Evolutionary conservation across 2,329 filamentous ascomycete species (phyloP).

Genomic region (Trichophyton equinum): DNA sequence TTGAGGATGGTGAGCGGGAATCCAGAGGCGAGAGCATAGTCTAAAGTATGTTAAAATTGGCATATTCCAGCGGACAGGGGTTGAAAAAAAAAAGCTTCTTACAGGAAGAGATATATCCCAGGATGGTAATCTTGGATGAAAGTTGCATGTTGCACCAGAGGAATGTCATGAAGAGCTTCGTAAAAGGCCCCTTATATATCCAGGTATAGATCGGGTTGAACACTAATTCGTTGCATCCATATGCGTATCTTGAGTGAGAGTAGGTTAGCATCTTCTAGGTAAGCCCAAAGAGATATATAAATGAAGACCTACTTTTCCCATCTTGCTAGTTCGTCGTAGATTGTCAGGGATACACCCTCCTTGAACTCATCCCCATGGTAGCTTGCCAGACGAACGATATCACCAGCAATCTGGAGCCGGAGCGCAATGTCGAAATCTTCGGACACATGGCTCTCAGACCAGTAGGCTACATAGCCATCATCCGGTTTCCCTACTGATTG

Average conservation of each 20-base stretch:
- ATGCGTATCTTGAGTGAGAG: constrained; percentile 38
- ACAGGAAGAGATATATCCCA: constrained; percentile 57
- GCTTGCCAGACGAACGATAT: constrained; percentile 54
- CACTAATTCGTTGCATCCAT: constrained; percentile 69
- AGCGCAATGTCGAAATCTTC: constrained; percentile 69
- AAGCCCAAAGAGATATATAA: neutral
- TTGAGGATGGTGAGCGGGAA: constrained; percentile 56
- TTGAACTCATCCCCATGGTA: constrained; percentile 61
- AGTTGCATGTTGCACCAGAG: constrained; percentile 50
- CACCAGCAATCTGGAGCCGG: constrained; percentile 56
- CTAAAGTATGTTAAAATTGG: constrained; percentile 9
- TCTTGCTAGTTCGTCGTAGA: constrained; percentile 70
- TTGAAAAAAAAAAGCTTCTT: neutral
- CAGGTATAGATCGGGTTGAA: constrained; percentile 67
- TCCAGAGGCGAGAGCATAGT: constrained; percentile 57
- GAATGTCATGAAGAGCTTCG: constrained; percentile 63
- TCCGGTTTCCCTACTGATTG: constrained; percentile 46
- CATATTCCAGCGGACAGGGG: neutral
- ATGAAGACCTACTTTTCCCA: constrained; percentile 63
- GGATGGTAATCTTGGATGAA: constrained; percentile 56
- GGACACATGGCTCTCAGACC: constrained; percentile 64
- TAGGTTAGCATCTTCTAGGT: neutral
- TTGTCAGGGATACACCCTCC: constrained; percentile 70
- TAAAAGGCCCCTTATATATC: constrained; percentile 63
- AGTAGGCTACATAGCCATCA: constrained; percentile 53